Conservation (phyloP, 2,329 filamentous ascomycete genomes). For the Aspergillus phoenicis region DNA sequence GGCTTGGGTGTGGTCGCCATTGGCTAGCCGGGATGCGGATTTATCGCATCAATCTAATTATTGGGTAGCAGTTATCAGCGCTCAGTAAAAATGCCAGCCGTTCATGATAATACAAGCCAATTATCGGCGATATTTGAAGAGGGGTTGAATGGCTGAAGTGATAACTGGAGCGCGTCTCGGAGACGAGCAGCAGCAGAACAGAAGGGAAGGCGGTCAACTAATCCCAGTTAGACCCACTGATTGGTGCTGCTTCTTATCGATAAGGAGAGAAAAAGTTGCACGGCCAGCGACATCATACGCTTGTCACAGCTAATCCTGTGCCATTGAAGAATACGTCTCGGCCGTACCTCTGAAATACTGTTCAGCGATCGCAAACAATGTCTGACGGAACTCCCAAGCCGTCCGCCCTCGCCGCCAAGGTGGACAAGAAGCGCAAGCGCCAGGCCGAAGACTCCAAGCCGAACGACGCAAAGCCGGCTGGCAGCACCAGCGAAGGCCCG, state of each 20-base stretch:
- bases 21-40: not conserved
- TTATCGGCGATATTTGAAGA: slow-evolving; percentile 3
- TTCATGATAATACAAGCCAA: not conserved
- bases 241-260: slow-evolving; percentile 24
- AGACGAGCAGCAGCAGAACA: not conserved
- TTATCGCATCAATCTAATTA: too few species aligned
- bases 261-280: slow-evolving; percentile 23
- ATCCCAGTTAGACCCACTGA: not conserved
- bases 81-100: not conserved
- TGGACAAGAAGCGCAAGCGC: slow-evolving; percentile 47
- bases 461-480: slow-evolving; percentile 25
- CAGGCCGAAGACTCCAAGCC: slow-evolving; percentile 37
- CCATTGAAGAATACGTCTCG: not conserved
- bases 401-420: slow-evolving; percentile 35
- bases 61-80: not conserved
- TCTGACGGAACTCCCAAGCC: slow-evolving; percentile 23
- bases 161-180: not conserved
- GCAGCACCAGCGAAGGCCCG: slow-evolving; percentile 27
- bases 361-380: slow-evolving; percentile 12
- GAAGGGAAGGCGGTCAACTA: not conserved
- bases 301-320: not conserved
- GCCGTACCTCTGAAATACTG: not conserved
- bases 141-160: not conserved
- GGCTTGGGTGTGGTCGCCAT: slow-evolving; percentile 37
- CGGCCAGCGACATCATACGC: not conserved